phyloP scores from a whole-genome alignment of 163 green algal genomes.

The Chloromonas sp. region DNA sequence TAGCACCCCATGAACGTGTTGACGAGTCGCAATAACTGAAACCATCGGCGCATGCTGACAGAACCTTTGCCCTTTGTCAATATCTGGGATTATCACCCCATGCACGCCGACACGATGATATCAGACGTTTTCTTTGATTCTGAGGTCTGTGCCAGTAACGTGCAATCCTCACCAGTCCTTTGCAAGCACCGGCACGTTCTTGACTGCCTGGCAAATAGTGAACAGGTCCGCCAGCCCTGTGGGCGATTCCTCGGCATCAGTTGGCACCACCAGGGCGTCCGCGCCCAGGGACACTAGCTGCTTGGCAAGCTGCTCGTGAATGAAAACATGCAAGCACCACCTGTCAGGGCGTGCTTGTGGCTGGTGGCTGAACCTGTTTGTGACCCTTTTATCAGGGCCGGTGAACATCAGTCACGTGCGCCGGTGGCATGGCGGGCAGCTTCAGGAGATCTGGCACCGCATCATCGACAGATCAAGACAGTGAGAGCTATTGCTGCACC shows the following conservation, averaged over 20 bases:
- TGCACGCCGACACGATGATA: neutral
- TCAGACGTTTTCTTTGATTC: neutral
- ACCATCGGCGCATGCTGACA: neutral
- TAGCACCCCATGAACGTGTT: neutral
- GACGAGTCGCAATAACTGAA: neutral
- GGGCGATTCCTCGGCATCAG: slow-evolving; percentile 56
- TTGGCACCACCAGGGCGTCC: slow-evolving; percentile 64
- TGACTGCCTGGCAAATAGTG: slow-evolving; percentile 38
- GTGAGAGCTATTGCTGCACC: no score
- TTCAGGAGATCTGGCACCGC: no score
- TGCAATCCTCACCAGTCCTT: slow-evolving; percentile 2
- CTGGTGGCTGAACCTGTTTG: no score
- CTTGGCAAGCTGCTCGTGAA: slow-evolving; percentile 30
- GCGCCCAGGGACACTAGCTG: slow-evolving; percentile 42
- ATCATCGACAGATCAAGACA: no score
- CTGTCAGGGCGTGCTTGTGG: no score
- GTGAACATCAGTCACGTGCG: no score
- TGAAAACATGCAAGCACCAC: no score
- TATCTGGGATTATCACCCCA: neutral
- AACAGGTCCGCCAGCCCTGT: slow-evolving; percentile 63
- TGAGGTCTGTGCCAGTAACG: neutral
- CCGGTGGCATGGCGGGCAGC: no score
- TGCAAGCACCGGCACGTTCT: slow-evolving; percentile 5
- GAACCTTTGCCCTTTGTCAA: neutral
- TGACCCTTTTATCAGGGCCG: no score